Evolutionary conservation across 805 yeast species (phyloP).

Genomic region (Kuraishia cidri): DNA sequence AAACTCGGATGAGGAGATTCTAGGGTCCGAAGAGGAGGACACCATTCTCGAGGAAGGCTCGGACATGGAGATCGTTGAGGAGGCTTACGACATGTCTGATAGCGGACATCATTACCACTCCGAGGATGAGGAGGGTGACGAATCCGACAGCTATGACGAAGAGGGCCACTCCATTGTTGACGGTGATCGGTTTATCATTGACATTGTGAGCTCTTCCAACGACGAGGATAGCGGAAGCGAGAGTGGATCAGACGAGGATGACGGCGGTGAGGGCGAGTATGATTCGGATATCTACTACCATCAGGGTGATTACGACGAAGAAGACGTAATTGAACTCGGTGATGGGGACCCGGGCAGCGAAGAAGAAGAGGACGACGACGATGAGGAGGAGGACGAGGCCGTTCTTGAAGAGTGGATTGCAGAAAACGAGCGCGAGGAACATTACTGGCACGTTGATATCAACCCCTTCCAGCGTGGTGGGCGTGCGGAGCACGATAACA

Average conservation of each 20-base stretch:
- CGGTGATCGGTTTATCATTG: slow-evolving; percentile 18
- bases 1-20: slow-evolving; percentile 9
- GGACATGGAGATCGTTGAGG: not conserved
- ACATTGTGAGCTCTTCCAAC: too few relatives aligned
- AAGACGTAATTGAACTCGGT: slow-evolving; percentile 5
- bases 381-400: slow-evolving; percentile 12
- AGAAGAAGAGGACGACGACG: slow-evolving; percentile 12
- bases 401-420: not conserved
- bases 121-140: slow-evolving; percentile 19
- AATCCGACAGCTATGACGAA: slow-evolving; percentile 7
- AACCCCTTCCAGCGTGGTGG: too few relatives aligned
- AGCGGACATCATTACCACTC: not conserved
- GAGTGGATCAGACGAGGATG: too few relatives aligned
- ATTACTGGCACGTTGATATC: too few relatives aligned
- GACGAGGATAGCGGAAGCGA: too few relatives aligned
- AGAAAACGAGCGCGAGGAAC: too few relatives aligned
- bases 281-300: too few relatives aligned
- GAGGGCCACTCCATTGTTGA: slow-evolving; percentile 12
- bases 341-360: slow-evolving; percentile 10
- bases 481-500: too few relatives aligned
- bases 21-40: slow-evolving; percentile 18
- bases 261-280: too few relatives aligned
- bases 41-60: not conserved
- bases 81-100: slow-evolving; percentile 1
- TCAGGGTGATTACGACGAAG: too few relatives aligned